Conservation (phyloP, 805 yeast species). For the Debaryomyces prosopidis region DNA sequence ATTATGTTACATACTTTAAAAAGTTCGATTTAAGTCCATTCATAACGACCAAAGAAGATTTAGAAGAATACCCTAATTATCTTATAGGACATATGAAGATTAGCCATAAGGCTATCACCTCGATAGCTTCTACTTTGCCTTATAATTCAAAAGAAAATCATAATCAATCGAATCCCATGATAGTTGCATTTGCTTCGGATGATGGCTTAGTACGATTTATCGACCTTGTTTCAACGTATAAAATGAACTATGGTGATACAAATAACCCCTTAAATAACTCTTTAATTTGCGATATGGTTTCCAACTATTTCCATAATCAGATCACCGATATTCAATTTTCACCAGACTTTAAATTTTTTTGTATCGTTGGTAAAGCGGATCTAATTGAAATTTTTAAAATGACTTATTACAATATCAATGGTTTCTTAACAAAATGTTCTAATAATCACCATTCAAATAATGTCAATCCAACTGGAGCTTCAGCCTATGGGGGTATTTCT, state of each 20-base stretch:
- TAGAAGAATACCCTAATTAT: slow-evolving; percentile 10
- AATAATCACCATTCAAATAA: slow-evolving; percentile 6
- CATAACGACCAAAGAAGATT: slow-evolving; percentile 5
- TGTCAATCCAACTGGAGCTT: slow-evolving; percentile 7
- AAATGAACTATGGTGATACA: slow-evolving; percentile 25
- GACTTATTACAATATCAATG: slow-evolving; percentile 42
- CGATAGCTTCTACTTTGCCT: slow-evolving; percentile 34
- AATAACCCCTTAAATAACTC: slow-evolving; percentile 17
- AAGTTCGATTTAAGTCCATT: slow-evolving; percentile 37
- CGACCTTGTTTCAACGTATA: slow-evolving; percentile 43
- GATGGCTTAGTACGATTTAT: slow-evolving; percentile 65
- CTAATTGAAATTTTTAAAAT: slow-evolving; percentile 40
- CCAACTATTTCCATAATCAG: slow-evolving; percentile 67
- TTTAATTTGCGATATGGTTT: slow-evolving; percentile 50
- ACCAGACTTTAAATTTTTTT: slow-evolving; percentile 47
- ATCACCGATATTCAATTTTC: slow-evolving; percentile 50
- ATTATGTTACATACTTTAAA: slow-evolving; percentile 35
- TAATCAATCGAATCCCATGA: slow-evolving; percentile 34
- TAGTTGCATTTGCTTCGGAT: slow-evolving; percentile 56
- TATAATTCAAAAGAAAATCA: slow-evolving; percentile 9
- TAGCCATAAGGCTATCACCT: slow-evolving; percentile 59
- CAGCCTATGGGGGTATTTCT: slow-evolving; percentile 11
- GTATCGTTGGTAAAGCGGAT: slow-evolving; percentile 57
- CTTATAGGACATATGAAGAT: slow-evolving; percentile 61
- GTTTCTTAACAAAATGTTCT: slow-evolving; percentile 22